phyloP scores from a whole-genome alignment of 768 basidiomycete genomes.

The Lepiota venenata region DNA sequence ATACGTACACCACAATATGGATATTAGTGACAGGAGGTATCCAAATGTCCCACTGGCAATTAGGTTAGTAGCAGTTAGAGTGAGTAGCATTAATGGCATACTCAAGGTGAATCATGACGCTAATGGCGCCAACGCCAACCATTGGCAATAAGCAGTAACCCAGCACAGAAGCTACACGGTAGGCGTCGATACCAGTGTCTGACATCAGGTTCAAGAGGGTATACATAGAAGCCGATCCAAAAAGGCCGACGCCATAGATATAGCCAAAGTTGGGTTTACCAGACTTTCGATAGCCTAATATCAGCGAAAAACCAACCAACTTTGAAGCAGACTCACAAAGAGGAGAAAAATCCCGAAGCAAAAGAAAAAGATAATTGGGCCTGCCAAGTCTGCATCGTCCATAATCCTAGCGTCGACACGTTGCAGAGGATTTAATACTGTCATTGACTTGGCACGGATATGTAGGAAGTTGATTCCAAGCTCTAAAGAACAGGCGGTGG shows the following conservation, averaged over 20 bases:
- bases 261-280: slow-evolving; percentile 99
- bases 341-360: slow-evolving; percentile 92
- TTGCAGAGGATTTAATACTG: slow-evolving; percentile 90
- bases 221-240: slow-evolving; percentile 91
- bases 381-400: slow-evolving; percentile 98
- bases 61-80: slow-evolving; percentile 3
- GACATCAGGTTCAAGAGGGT: slow-evolving; percentile 97
- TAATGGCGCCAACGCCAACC: slow-evolving; percentile 89
- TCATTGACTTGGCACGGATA: slow-evolving; percentile 90
- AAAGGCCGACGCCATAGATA: slow-evolving; percentile 96
- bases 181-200: slow-evolving; percentile 90
- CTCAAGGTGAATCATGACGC: slow-evolving; percentile 87
- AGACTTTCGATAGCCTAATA: slow-evolving; percentile 51
- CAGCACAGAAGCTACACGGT: slow-evolving; percentile 90
- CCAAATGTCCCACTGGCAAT: slow-evolving; percentile 71
- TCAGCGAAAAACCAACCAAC: background rate
- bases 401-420: slow-evolving; percentile 88
- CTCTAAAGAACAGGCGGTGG: slow-evolving; percentile 44
- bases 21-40: slow-evolving; percentile 76
- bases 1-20: slow-evolving; percentile 96
- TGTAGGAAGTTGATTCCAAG: slow-evolving; percentile 98
- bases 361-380: slow-evolving; percentile 92
- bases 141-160: slow-evolving; percentile 97
- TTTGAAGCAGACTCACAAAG: slow-evolving; percentile 56
- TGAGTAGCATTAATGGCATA: slow-evolving; percentile 37